A percentile compares a stretch with the other conserved stretches of the same genome.
These are phyloP conservation scores for Cryptosporidium meleagridis DNA, from an alignment of 169 alveolate species.

Conservation along the genomic window DNA sequence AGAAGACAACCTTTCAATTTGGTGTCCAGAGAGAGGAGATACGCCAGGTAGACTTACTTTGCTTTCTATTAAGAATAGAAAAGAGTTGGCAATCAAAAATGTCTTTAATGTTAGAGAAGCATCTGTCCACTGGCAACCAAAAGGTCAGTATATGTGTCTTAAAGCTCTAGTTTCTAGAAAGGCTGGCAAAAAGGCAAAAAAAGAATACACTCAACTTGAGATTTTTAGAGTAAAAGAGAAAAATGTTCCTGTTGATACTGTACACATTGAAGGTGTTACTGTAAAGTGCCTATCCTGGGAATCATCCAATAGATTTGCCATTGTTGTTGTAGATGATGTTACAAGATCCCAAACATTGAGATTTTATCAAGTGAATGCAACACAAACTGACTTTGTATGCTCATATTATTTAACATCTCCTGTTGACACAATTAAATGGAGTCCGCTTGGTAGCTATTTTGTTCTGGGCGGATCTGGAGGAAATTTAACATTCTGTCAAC, in stretches of 20 bases:
- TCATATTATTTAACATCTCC: slow-evolving; percentile 46
- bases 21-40: slow-evolving; percentile 88
- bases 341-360: slow-evolving; percentile 86
- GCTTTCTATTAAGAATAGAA: slow-evolving; percentile 87
- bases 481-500: slow-evolving; percentile 84
- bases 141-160: slow-evolving; percentile 89
- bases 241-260: slow-evolving; percentile 90
- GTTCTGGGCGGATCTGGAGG: slow-evolving; percentile 90
- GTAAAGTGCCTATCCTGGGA: slow-evolving; percentile 91
- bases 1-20: slow-evolving; percentile 88
- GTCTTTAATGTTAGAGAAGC: slow-evolving; percentile 88
- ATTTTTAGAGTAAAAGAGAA: slow-evolving; percentile 88
- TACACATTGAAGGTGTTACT: slow-evolving; percentile 89
- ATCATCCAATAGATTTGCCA: slow-evolving; percentile 87
- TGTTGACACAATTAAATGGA: slow-evolving; percentile 82
- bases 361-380: slow-evolving; percentile 87
- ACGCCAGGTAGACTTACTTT: slow-evolving; percentile 88
- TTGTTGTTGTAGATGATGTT: slow-evolving; percentile 88
- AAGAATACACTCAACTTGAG: slow-evolving; percentile 87
- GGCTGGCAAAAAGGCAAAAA: slow-evolving; percentile 88
- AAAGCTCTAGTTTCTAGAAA: slow-evolving; percentile 87
- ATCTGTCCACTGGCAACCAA: slow-evolving; percentile 90
- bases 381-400: slow-evolving; percentile 74
- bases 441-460: slow-evolving; percentile 90
- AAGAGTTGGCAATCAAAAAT: slow-evolving; percentile 89